phyloP scores from a whole-genome alignment of 2,329 filamentous ascomycete genomes.

The Aspergillus intermedius region DNA sequence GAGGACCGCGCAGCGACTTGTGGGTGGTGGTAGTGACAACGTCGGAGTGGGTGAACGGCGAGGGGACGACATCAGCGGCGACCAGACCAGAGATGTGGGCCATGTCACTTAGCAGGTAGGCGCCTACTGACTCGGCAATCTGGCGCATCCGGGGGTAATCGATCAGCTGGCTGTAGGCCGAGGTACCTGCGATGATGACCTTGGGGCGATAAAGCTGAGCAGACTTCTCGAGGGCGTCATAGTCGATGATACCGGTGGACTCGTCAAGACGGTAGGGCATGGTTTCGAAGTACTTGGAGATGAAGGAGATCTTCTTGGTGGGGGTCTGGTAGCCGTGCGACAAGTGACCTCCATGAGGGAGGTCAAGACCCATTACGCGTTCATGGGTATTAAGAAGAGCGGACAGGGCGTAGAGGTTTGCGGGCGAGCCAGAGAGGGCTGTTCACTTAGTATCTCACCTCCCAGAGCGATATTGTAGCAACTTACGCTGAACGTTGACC shows the following conservation, averaged over 20 bases:
- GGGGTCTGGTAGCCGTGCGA: conserved; percentile 97
- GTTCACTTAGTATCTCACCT: conserved; percentile 9
- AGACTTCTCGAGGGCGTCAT: conserved; percentile 84
- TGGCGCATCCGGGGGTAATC: conserved; percentile 95
- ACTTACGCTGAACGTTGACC: conserved; percentile 83
- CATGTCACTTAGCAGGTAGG: conserved; percentile 96
- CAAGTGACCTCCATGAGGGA: conserved; percentile 90
- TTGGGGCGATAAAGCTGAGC: conserved; percentile 91
- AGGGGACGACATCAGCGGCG: conserved; percentile 85
- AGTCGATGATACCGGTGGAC: conserved; percentile 89
- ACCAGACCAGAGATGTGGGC: conserved; percentile 97
- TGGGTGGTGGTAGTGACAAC: conserved; percentile 98
- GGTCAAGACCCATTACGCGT: conserved; percentile 91
- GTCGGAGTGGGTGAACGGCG: conserved; percentile 86
- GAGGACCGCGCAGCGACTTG: conserved; percentile 95
- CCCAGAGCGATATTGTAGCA: not conserved
- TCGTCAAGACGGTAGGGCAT: conserved; percentile 81
- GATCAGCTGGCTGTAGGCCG: conserved; percentile 95
- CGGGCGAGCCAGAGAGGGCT: conserved; percentile 75
- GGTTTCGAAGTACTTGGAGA: conserved; percentile 99
- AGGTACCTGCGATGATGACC: conserved; percentile 91
- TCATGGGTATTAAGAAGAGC: conserved; percentile 94
- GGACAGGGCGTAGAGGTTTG: conserved; percentile 79
- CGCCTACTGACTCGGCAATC: conserved; percentile 87
- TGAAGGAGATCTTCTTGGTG: conserved; percentile 90